Evolutionary conservation across 164 flowering plant species (phyloP), one percentile per base, ranked within the genome.

Genomic region (Warburgia ugandensis): DNA sequence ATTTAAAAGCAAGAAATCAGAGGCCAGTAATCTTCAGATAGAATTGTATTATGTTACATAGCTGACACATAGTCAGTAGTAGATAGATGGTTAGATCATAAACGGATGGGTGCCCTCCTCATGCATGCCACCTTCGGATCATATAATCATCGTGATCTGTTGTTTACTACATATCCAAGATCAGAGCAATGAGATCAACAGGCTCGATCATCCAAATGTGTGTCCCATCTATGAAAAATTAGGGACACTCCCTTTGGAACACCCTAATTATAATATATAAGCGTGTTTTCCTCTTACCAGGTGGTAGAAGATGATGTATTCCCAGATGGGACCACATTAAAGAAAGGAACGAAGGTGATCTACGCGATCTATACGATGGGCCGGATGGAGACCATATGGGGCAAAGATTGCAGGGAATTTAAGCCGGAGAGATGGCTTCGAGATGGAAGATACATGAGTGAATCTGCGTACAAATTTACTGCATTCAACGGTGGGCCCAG

Each of bases 401-500:
- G 89, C 5, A 66, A 75, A 45, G 85, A 92, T 55, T 86, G 91
- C 78, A 58, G 65, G 17, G 86, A 88, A 23, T 92, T 62, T 67
- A 84, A 66, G 56, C 98, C 98, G 2, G 96, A 92, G 65, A 75
- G 98, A 50, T 92, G 98, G 98, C 71, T 92, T 7, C 61, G 80
- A 54, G 91, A 85, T 14, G 81, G 98, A 1, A 74, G 84, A 20
- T 88, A 57, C 66, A 78, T 66, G 82, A 83, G 94, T 27, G 98
- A 88, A 50, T 82, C 95, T 0, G 94, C 96, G 3, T 92, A 87
- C 79, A 85, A 78, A 42, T 92, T 87, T 73, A 70, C 96, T 0
- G 95, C 96, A 1, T 92, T 92, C 70, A 92, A 92, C 41, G 98
- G 91, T 2, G 98, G 98, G 0, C 98, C 98, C 1, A 62, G 98